Evolutionary conservation across 805 yeast genomes (phyloP).

Genomic region (Jamesozyma hellenica): DNA sequence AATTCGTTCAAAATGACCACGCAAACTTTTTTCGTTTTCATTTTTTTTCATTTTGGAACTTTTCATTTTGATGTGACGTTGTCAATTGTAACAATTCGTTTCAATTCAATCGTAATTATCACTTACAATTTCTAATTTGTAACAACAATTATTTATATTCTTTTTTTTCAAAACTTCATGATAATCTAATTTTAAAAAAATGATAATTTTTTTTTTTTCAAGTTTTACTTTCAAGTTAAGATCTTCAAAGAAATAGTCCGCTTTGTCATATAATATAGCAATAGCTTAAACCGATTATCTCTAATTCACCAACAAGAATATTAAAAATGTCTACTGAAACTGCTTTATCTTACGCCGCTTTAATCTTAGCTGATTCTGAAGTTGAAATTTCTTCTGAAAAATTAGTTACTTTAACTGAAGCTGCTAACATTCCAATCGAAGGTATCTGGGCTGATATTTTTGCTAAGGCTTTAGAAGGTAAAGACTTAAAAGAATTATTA

Average conservation of each 20-base stretch:
- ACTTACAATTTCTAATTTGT: too few species aligned
- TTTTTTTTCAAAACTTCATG: too few species aligned
- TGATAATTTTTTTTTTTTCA: too few species aligned
- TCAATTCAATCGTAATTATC: too few species aligned
- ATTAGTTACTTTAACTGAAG: conserved; percentile 58
- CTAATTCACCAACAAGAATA: background rate
- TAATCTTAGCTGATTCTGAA: conserved; percentile 96
- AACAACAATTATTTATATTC: too few species aligned
- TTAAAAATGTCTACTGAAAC: conserved; percentile 76
- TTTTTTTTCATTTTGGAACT: too few species aligned
- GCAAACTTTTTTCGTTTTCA: conserved; percentile 15
- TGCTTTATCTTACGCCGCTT: conserved; percentile 94
- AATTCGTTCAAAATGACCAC: conserved; percentile 5
- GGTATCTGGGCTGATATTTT: conserved; percentile 67
- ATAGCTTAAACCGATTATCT: conserved; percentile 30
- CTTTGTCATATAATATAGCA: conserved; percentile 12
- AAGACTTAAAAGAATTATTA: conserved; percentile 63
- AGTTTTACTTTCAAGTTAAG: conserved; percentile 1
- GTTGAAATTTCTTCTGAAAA: conserved; percentile 82
- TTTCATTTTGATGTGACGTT: too few species aligned
- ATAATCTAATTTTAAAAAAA: too few species aligned
- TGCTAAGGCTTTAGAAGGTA: conserved; percentile 79
- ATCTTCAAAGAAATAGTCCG: conserved; percentile 30
- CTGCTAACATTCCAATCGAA: conserved; percentile 74
- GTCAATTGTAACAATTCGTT: too few species aligned